Conservation (phyloP, 371 early-diverging fungal genomes). For the Homolaphlyctis polyrhiza region DNA sequence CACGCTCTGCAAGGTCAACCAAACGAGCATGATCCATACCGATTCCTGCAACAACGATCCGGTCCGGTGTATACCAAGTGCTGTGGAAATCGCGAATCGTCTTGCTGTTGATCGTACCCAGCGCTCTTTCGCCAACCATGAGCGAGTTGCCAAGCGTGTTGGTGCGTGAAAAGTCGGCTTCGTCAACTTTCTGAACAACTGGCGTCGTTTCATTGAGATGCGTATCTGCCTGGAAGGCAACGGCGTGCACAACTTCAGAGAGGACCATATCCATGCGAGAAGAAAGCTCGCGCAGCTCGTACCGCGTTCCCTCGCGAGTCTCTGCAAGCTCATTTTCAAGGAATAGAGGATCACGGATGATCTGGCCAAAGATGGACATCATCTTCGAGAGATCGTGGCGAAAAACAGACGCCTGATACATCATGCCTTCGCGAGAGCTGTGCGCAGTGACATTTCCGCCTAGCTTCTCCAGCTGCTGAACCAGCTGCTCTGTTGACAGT, state of each 20-base stretch:
- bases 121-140: constrained; percentile 61
- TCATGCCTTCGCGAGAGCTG: constrained; percentile 86
- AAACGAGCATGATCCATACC: constrained; percentile 83
- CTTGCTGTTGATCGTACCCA: constrained; percentile 62
- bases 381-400: constrained; percentile 71
- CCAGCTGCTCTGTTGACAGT: constrained; percentile 56
- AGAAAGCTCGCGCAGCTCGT: constrained; percentile 82
- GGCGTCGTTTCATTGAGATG: background rate
- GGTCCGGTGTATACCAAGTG: constrained; percentile 82
- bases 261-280: constrained; percentile 79
- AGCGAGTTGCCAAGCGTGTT: constrained; percentile 83
- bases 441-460: constrained; percentile 90
- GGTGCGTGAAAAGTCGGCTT: constrained; percentile 7
- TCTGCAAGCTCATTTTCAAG: constrained; percentile 73
- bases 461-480: constrained; percentile 71
- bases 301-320: constrained; percentile 69
- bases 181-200: background rate
- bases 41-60: constrained; percentile 85
- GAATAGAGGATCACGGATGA: constrained; percentile 68
- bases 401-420: constrained; percentile 91
- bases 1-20: constrained; percentile 59
- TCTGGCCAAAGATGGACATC: constrained; percentile 71
- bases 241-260: constrained; percentile 80
- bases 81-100: constrained; percentile 63
- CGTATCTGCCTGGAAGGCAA: constrained; percentile 55